phyloP scores from a whole-genome alignment of 495 filamentous ascomycete species.

The Neurospora sp. region DNA sequence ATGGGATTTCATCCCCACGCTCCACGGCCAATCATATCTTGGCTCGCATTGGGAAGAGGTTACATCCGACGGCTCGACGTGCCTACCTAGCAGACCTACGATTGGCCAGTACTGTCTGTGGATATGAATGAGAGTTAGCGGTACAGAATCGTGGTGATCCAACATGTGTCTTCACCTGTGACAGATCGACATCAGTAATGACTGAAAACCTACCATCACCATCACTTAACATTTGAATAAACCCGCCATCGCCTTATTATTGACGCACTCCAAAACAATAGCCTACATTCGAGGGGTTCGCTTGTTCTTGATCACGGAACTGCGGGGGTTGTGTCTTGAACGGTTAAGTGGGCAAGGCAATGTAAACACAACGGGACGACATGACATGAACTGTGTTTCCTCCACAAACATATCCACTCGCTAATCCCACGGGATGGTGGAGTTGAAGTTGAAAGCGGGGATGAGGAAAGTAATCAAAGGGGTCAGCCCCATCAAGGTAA shows the following conservation, averaged over 20 bases:
- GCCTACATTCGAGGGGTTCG: neutral
- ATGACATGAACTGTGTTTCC: neutral
- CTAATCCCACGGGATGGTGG: neutral
- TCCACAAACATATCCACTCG: neutral
- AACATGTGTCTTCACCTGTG: neutral
- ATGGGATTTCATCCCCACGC: too few species aligned
- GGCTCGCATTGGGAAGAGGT: too few species aligned
- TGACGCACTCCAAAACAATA: neutral
- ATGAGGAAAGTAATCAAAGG: neutral
- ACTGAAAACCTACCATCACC: neutral
- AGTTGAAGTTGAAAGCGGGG: neutral
- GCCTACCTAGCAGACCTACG: too few species aligned
- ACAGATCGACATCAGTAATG: neutral
- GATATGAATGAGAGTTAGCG: too few species aligned
- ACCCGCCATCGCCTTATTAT: neutral
- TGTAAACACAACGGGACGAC: neutral
- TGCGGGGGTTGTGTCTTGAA: neutral
- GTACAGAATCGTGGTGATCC: neutral
- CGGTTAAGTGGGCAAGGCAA: neutral
- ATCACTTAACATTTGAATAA: neutral
- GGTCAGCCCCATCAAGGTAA: neutral
- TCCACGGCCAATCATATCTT: too few species aligned
- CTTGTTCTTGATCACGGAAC: neutral
- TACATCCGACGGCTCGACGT: too few species aligned
- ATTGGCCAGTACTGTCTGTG: too few species aligned